Evolutionary conservation across 306 rosid genomes (phyloP), one percentile per base, ranked within the genome.

Genomic region (Acacia acuminata): DNA sequence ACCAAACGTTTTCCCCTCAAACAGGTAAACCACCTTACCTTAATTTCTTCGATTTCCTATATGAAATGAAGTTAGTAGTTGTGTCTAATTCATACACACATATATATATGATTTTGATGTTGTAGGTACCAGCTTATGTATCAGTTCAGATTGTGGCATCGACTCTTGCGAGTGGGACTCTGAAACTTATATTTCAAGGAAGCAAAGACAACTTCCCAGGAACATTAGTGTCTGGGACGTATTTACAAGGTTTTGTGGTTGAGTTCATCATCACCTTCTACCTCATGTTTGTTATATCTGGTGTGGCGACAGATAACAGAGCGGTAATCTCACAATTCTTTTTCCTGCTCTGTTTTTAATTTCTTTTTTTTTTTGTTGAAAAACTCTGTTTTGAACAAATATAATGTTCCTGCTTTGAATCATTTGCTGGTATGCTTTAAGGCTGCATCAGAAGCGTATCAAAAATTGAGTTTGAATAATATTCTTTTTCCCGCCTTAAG

Each of bases 261-360:
- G 99, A 96, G 75, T 96, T 91, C 86, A 86, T 96, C 32, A 88
- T 91, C 89, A 96, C 99, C 0, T 96, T 93, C 84, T 84, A 71
- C 84, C 98, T 96, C 81, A 93, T 93, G 98, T 91, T 93, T 32
- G 88, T 89, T 30, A 87, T 96, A 2, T 96, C 96, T 7, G 98
- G 94, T 1, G 97, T 96, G 19, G 91, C 97, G 48, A 93, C 98
- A 0, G 99, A 96, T 82, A 92, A 84, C 82, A 88, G 98, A 88
- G 99, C 98, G 82, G 99, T 96, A 79, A 63, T 27, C 34, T 61
- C 32, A 24, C 14, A 19, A 20, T 55, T 55, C 63, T 60, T 24
- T 60, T 10, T 11, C 32, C 11, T 48, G 53, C 13, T 44, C 19
- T 48, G 53, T 48, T 10, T 12, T 47, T 47, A 47, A 10, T 48